A percentile compares a stretch with the other conserved stretches of the same genome.
These are phyloP conservation scores for Parafenestella ontariensis DNA, from an alignment of 2,329 filamentous ascomycete genomes.

Conservation along the genomic window DNA sequence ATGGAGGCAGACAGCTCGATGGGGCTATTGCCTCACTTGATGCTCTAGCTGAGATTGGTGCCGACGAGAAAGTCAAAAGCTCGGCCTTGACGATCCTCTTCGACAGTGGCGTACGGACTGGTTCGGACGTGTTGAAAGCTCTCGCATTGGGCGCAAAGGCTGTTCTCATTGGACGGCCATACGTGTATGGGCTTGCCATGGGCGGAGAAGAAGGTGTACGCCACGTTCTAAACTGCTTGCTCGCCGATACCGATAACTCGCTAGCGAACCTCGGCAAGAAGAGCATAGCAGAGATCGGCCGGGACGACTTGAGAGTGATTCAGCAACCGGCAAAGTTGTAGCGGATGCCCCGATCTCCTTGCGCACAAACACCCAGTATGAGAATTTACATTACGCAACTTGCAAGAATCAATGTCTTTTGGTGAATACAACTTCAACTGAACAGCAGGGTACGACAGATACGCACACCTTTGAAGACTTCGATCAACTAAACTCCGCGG, in stretches of 20 bases:
- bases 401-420: not conserved
- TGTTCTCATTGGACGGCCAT: constrained; percentile 46
- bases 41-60: constrained; percentile 46
- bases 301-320: constrained; percentile 38
- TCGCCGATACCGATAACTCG: constrained; percentile 40
- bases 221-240: constrained; percentile 45
- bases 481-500: not conserved
- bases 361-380: not conserved
- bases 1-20: constrained; percentile 48
- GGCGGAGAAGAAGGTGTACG: constrained; percentile 48
- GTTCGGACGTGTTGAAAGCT: constrained; percentile 47
- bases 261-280: constrained; percentile 44
- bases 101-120: constrained; percentile 47
- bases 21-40: constrained; percentile 45
- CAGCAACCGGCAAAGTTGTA: constrained; percentile 38
- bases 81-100: constrained; percentile 44
- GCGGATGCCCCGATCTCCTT: not conserved
- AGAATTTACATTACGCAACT: not conserved
- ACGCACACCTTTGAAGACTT: not conserved
- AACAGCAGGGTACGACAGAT: not conserved
- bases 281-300: constrained; percentile 33
- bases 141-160: constrained; percentile 47
- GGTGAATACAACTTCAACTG: not conserved
- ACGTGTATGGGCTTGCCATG: constrained; percentile 48
- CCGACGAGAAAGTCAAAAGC: constrained; percentile 39